Evolutionary conservation across 495 filamentous ascomycete genomes (phyloP).

Genomic region (Neurospora tetrasperma): DNA sequence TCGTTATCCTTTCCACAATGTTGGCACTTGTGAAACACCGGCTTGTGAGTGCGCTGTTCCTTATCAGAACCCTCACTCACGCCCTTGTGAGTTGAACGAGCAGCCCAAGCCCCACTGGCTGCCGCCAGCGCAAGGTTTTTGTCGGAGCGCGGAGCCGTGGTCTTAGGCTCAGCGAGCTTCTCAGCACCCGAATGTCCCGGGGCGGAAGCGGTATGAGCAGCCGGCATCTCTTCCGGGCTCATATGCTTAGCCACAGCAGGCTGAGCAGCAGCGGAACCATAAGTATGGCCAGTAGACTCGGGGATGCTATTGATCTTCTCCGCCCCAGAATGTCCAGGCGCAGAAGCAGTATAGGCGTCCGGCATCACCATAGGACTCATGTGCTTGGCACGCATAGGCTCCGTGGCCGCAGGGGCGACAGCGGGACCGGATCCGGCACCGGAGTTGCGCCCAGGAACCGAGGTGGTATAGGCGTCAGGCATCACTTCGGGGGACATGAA

Average conservation of each 20-base stretch:
- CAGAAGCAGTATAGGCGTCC: not conserved
- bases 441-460: not conserved
- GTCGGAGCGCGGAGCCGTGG: not conserved
- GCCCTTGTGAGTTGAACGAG: no score
- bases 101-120: constrained; percentile 13
- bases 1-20: constrained; percentile 28
- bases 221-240: not conserved
- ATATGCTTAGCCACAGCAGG: not conserved
- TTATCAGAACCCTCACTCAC: not conserved
- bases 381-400: not conserved
- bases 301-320: not conserved
- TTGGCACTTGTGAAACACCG: constrained; percentile 20
- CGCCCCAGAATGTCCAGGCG: not conserved
- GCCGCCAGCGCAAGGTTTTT: constrained; percentile 3
- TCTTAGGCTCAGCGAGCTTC: not conserved
- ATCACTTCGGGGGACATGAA: constrained; percentile 17
- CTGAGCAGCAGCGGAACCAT: not conserved
- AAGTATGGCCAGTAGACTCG: not conserved
- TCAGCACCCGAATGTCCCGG: not conserved
- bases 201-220: not conserved
- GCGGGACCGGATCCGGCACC: not conserved
- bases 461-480: constrained; percentile 9
- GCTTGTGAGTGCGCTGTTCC: not conserved
- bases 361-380: constrained; percentile 5
- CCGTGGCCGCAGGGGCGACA: not conserved